A percentile compares a stretch with the other conserved stretches of the same genome.
phyloP scores from a whole-genome alignment of 257 asterid species.

The Solanum bulbocastanum region DNA sequence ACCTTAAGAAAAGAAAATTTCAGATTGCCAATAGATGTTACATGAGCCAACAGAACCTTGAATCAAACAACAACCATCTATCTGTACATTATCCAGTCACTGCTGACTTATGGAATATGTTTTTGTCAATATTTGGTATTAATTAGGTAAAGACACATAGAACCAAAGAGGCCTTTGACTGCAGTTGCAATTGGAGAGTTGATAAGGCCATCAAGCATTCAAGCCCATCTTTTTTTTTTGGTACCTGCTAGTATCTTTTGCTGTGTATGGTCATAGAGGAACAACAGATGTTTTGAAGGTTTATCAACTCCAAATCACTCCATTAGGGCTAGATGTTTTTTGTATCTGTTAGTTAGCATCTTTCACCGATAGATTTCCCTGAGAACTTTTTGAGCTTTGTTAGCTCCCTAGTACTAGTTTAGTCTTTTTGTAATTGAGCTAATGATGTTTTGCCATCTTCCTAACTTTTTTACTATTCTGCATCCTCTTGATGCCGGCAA shows the following conservation, averaged over 20 bases:
- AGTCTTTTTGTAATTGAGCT: neutral
- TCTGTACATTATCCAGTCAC: neutral
- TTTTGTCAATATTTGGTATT: neutral
- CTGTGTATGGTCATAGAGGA: neutral
- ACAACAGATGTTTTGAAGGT: neutral
- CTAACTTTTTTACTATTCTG: neutral
- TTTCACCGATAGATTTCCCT: neutral
- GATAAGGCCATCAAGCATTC: neutral
- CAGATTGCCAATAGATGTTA: neutral
- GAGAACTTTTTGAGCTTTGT: neutral
- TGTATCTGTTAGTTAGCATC: neutral
- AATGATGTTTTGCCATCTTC: neutral
- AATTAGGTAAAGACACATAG: neutral
- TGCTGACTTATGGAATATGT: neutral
- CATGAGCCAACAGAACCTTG: neutral
- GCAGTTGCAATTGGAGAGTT: neutral
- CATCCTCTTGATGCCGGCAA: neutral
- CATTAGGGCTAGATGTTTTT: neutral
- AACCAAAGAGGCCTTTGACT: neutral
- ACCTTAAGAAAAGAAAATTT: neutral
- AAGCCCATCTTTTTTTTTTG: neutral
- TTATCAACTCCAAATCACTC: neutral
- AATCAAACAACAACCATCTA: neutral
- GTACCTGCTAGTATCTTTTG: neutral
- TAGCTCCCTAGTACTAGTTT: neutral